phyloP scores from a whole-genome alignment of 805 yeast genomes.

The Metschnikowia henanensis region DNA sequence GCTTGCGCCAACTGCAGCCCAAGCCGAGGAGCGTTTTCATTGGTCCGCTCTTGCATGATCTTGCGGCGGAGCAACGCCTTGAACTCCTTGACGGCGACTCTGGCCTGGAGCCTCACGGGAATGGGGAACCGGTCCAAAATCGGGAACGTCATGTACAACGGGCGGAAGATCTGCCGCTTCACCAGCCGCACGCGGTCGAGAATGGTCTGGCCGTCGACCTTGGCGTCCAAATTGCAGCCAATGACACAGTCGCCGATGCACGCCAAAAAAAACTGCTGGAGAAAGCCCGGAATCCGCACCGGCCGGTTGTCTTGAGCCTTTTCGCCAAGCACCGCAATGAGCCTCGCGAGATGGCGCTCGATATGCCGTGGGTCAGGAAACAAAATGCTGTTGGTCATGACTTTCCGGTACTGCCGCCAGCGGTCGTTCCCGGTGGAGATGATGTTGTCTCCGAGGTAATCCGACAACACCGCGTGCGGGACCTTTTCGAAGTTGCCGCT shows the following conservation, averaged over 20 bases:
- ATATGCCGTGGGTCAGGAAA: slow-evolving; percentile 46
- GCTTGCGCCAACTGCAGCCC: slow-evolving; percentile 39
- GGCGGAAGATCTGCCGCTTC: slow-evolving; percentile 55
- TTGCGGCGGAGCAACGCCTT: slow-evolving; percentile 17
- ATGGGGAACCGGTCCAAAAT: slow-evolving; percentile 49
- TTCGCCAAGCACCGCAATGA: slow-evolving; percentile 27
- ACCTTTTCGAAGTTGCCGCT: slow-evolving; percentile 62
- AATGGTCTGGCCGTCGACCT: slow-evolving; percentile 32
- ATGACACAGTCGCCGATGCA: slow-evolving; percentile 51
- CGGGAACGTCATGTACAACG: slow-evolving; percentile 57
- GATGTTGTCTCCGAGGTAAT: slow-evolving; percentile 60
- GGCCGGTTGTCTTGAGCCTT: slow-evolving; percentile 17
- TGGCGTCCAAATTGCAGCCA: slow-evolving; percentile 47
- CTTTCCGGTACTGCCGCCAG: slow-evolving; percentile 50
- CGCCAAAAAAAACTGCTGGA: slow-evolving; percentile 49
- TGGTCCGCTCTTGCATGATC: slow-evolving; percentile 31
- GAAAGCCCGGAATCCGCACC: slow-evolving; percentile 26
- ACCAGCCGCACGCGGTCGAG: slow-evolving; percentile 42
- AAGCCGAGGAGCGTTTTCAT: slow-evolving; percentile 29
- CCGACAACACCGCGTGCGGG: slow-evolving; percentile 52
- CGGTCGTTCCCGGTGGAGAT: slow-evolving; percentile 55
- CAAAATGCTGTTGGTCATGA: slow-evolving; percentile 47
- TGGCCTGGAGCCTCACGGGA: slow-evolving; percentile 45
- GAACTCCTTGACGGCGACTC: slow-evolving; percentile 31
- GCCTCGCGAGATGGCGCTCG: slow-evolving; percentile 34